phyloP scores from a whole-genome alignment of 2,329 filamentous ascomycete genomes.

The Penicillium digitatum region DNA sequence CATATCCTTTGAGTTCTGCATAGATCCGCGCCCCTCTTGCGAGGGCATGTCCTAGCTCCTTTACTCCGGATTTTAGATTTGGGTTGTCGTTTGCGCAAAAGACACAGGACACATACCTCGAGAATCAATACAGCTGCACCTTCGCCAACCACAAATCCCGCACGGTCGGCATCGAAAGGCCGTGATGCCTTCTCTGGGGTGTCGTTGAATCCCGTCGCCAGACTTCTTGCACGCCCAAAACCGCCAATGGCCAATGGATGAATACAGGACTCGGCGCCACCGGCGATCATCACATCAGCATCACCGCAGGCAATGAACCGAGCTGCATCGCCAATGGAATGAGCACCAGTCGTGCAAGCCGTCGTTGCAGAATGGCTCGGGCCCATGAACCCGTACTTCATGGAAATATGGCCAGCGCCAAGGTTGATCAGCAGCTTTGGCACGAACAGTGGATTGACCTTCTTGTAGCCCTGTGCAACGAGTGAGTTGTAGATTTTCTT shows the following conservation, averaged over 20 bases:
- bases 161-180: slow-evolving; percentile 76
- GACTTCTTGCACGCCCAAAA: slow-evolving; percentile 80
- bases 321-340: slow-evolving; percentile 91
- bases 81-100: not conserved
- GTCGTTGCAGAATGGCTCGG: slow-evolving; percentile 92
- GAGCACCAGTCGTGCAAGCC: slow-evolving; percentile 92
- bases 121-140: slow-evolving; percentile 83
- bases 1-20: slow-evolving; percentile 84
- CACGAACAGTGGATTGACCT: slow-evolving; percentile 89
- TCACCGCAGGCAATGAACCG: slow-evolving; percentile 88
- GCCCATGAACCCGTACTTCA: slow-evolving; percentile 82
- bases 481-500: slow-evolving; percentile 8
- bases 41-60: slow-evolving; percentile 82
- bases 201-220: slow-evolving; percentile 77
- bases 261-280: slow-evolving; percentile 90
- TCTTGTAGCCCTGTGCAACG: slow-evolving; percentile 70
- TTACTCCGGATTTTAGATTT: not conserved
- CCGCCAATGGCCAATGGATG: slow-evolving; percentile 90
- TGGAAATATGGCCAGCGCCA: slow-evolving; percentile 89
- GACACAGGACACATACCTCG: slow-evolving; percentile 52
- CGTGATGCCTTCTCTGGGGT: slow-evolving; percentile 67
- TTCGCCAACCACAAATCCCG: slow-evolving; percentile 89
- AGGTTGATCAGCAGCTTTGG: slow-evolving; percentile 92
- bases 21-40: slow-evolving; percentile 76
- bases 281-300: slow-evolving; percentile 93